Conservation (phyloP, 495 filamentous ascomycete species). For the Hyaloscypha bicolor region DNA sequence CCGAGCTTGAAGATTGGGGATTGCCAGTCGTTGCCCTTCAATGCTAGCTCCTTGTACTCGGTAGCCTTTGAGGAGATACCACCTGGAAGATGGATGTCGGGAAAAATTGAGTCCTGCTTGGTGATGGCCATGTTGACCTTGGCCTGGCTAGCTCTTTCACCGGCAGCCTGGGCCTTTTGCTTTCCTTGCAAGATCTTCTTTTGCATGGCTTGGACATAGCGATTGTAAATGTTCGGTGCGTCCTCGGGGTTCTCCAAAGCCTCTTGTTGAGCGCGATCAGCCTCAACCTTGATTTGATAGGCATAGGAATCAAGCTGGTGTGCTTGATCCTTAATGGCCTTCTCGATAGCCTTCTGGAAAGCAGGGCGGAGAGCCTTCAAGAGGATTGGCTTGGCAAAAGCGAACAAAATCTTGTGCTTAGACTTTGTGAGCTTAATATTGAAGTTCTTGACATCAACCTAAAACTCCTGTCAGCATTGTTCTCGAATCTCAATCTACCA, state of each 20-base stretch:
- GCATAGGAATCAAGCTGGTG: constrained; percentile 67
- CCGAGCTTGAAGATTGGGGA: constrained; percentile 93
- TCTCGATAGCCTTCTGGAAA: constrained; percentile 84
- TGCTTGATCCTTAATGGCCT: constrained; percentile 80
- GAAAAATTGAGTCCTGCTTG: constrained; percentile 88
- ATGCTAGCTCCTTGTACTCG: constrained; percentile 86
- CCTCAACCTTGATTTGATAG: constrained; percentile 80
- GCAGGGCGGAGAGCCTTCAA: constrained; percentile 82
- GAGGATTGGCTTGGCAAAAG: constrained; percentile 84
- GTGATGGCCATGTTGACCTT: constrained; percentile 88
- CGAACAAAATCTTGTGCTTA: constrained; percentile 90
- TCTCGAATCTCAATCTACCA: not conserved
- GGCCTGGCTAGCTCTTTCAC: constrained; percentile 57
- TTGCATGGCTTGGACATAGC: constrained; percentile 78
- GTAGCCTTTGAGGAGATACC: constrained; percentile 94
- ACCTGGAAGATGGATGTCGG: constrained; percentile 81
- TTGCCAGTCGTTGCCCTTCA: constrained; percentile 91
- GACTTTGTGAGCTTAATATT: constrained; percentile 92
- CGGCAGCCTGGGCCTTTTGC: constrained; percentile 62
- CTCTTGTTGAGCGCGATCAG: constrained; percentile 66
- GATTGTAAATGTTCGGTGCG: constrained; percentile 80
- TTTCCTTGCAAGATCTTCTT: constrained; percentile 72
- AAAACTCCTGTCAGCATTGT: constrained; percentile 42
- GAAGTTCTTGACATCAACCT: constrained; percentile 81
- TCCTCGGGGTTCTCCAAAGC: constrained; percentile 66